Base-by-base conservation (phyloP, 306 rosid species). In the Aeschynomene evenia region DNA sequence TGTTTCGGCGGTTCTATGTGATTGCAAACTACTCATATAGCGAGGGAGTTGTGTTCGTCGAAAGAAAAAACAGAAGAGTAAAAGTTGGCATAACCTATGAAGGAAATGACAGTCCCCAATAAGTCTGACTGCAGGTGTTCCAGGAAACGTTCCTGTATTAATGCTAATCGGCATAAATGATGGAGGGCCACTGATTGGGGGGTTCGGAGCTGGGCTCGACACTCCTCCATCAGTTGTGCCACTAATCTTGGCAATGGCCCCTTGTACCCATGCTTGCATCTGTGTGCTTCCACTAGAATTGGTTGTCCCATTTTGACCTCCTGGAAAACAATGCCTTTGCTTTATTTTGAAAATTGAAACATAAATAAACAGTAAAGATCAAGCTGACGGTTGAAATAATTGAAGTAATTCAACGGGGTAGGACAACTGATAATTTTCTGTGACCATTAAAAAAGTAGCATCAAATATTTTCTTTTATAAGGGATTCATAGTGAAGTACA, bases 231-330 rank as follows among this genome's bases (percentile, higher is more conserved):
- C 98, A 45, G 83, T 73, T 70, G 92, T 85, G 84, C 85, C 83
- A 73, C 96, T 91, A 77, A 90, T 87, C 89, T 94, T 94, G 29
- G 97, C 96, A 76, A 94, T 85, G 43, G 96, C 96, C 64, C 96
- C 98, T 69, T 88, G 98, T 24, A 94, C 89, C 96, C 97, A 94
- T 74, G 96, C 95, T 74, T 92, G 95, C 96, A 94, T 87, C 76
- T 90, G 96, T 46, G 91, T 84, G 84, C 84, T 94, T 83, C 98
- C 97, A 22, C 86, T 85, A 55, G 96, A 79, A 72, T 72, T 79
- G 65, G 97, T 59, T 6, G 94, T 85, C 71, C 89, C 97, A 80
- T 66, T 88, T 83, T 88, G 97, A 43, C 85, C 91, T 62, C 87
- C 98, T 94, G 84, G 71, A 74, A 73, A 77, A 50, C 21, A 51